Conservation (phyloP, 176 grass and related monocot genomes). For the Leersia perrieri region DNA sequence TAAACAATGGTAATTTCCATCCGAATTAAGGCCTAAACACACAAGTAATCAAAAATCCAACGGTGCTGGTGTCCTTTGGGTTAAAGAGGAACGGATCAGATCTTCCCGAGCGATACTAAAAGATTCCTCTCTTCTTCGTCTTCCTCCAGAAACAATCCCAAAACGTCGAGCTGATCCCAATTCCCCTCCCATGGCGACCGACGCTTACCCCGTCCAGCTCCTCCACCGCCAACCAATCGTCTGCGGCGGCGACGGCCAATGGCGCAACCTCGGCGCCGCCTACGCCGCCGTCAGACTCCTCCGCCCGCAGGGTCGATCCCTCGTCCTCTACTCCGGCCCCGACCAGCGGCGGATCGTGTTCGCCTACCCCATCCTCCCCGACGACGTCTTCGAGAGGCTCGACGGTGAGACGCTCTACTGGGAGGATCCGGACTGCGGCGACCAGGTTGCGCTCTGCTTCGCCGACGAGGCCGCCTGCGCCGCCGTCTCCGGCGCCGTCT, state of each 20-base stretch:
- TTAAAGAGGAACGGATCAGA: too few species aligned
- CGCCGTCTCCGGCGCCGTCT: slow-evolving; percentile 26
- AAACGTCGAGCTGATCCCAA: too few species aligned
- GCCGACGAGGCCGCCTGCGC: slow-evolving; percentile 27
- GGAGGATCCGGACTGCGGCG: slow-evolving; percentile 16
- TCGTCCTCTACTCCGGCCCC: slow-evolving; percentile 28
- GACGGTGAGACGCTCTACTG: slow-evolving; percentile 29
- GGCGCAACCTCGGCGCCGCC: slow-evolving; percentile 23
- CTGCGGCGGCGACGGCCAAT: background rate
- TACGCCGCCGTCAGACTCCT: slow-evolving; percentile 33
- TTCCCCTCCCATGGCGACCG: slow-evolving; percentile 12
- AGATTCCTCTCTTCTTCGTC: too few species aligned
- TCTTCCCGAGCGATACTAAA: too few species aligned
- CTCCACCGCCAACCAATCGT: slow-evolving; percentile 2
- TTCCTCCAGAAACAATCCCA: too few species aligned
- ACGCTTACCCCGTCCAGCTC: slow-evolving; percentile 17
- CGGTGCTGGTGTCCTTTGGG: too few species aligned
- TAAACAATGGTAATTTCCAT: too few species aligned
- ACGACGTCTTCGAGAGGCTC: slow-evolving; percentile 34
- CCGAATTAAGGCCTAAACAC: too few species aligned
- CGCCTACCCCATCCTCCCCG: slow-evolving; percentile 38
- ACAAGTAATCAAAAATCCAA: too few species aligned
- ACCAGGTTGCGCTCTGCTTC: slow-evolving; percentile 38
- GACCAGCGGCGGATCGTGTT: slow-evolving; percentile 36
- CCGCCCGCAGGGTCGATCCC: slow-evolving; percentile 35